Conservation (phyloP, 257 asterid species). For the Solanum chiquidenum region DNA sequence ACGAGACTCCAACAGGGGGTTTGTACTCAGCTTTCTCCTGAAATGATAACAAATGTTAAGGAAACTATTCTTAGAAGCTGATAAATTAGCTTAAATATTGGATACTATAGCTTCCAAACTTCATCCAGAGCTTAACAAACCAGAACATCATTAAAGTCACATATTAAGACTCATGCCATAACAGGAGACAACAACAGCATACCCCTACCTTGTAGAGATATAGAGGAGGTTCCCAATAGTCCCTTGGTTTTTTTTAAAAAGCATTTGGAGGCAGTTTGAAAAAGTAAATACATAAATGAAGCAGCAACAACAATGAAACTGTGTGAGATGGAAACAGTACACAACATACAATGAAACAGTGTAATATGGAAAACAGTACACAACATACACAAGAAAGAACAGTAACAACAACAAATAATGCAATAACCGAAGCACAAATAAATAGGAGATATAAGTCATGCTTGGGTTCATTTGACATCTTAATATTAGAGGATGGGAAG, state of each 20-base stretch:
- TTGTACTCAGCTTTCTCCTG: slow-evolving; percentile 68
- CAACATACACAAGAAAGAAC: background rate
- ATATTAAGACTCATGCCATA: background rate
- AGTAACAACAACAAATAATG: background rate
- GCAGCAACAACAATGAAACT: background rate
- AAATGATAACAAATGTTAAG: background rate
- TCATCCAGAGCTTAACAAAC: background rate
- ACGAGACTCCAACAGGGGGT: slow-evolving; percentile 47
- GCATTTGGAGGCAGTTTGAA: background rate
- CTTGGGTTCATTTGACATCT: background rate
- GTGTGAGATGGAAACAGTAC: background rate
- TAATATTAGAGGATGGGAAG: background rate
- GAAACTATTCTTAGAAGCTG: background rate
- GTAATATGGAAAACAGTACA: background rate
- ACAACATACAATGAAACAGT: background rate
- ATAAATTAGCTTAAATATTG: background rate
- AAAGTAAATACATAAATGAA: background rate
- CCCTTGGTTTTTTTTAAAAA: background rate
- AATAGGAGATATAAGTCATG: background rate
- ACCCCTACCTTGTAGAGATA: background rate
- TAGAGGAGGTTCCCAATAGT: background rate
- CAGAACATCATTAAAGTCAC: background rate
- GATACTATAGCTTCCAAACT: background rate
- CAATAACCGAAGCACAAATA: background rate
- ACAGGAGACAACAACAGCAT: background rate